These are phyloP conservation scores for Chaetomium globosum DNA, from an alignment of 2,329 filamentous ascomycete species.

Conservation along the genomic window DNA sequence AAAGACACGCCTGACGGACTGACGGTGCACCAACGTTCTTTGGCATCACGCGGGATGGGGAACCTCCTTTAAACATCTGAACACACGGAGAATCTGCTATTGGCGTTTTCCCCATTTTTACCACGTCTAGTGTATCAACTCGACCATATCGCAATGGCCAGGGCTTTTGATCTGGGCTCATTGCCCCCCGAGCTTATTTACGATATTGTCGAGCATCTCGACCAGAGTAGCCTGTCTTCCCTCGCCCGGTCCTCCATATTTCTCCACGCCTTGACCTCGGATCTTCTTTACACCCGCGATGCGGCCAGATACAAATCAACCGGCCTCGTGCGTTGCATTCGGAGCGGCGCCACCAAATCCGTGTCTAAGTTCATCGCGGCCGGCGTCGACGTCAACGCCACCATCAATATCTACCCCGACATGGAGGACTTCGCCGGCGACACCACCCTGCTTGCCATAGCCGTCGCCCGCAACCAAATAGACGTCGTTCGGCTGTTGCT, in stretches of 20 bases:
- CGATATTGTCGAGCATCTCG: neutral
- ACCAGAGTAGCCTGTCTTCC: neutral
- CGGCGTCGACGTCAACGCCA: constrained; percentile 10
- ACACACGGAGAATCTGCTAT: neutral
- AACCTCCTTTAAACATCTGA: neutral
- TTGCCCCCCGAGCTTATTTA: constrained; percentile 8
- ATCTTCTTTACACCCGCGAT: neutral
- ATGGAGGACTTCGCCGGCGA: neutral
- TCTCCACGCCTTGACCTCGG: neutral
- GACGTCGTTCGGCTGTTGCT: neutral
- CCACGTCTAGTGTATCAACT: neutral
- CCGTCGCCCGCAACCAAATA: neutral
- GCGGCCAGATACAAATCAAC: neutral
- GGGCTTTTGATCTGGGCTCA: neutral
- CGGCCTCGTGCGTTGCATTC: constrained; percentile 5
- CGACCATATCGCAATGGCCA: neutral
- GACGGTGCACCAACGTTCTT: neutral
- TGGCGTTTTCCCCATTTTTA: neutral
- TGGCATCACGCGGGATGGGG: neutral
- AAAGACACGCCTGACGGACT: neutral
- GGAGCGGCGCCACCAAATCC: neutral
- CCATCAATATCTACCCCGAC: neutral
- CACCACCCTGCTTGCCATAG: neutral
- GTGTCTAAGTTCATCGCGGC: constrained; percentile 11
- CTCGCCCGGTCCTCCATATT: neutral